These are phyloP conservation scores for Yamadazyma sp. DNA, from an alignment of 805 yeast genomes.

Conservation along the genomic window DNA sequence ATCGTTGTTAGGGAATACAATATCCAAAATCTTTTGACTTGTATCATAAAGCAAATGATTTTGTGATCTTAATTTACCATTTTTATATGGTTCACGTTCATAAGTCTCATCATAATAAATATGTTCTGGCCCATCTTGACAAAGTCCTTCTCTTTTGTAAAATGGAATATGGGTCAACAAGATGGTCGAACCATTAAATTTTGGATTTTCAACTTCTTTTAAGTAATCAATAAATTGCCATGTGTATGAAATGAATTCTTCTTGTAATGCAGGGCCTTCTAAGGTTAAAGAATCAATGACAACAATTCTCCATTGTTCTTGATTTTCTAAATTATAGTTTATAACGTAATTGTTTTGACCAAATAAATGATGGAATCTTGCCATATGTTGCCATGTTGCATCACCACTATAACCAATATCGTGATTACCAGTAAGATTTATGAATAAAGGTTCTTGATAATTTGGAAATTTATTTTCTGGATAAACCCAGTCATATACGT, in stretches of 20 bases:
- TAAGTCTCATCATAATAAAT: slow-evolving; percentile 46
- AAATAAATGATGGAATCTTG: slow-evolving; percentile 67
- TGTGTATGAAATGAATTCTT: slow-evolving; percentile 61
- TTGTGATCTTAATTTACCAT: slow-evolving; percentile 73
- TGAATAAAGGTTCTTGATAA: slow-evolving; percentile 59
- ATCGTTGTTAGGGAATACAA: slow-evolving; percentile 60
- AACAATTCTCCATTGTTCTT: slow-evolving; percentile 84
- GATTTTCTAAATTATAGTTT: slow-evolving; percentile 59
- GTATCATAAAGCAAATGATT: slow-evolving; percentile 74
- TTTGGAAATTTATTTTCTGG: slow-evolving; percentile 25
- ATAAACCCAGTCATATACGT: slow-evolving; percentile 67
- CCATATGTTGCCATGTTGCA: slow-evolving; percentile 86
- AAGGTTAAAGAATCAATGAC: slow-evolving; percentile 77
- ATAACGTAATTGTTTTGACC: slow-evolving; percentile 86
- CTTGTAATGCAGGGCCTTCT: slow-evolving; percentile 88
- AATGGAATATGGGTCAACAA: slow-evolving; percentile 88
- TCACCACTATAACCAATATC: slow-evolving; percentile 96
- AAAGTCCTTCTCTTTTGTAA: slow-evolving; percentile 75
- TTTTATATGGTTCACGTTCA: slow-evolving; percentile 62
- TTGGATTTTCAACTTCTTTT: slow-evolving; percentile 40
- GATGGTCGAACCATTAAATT: slow-evolving; percentile 74
- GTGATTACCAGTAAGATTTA: slow-evolving; percentile 91
- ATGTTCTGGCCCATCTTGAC: slow-evolving; percentile 79
- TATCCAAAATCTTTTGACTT: slow-evolving; percentile 63
- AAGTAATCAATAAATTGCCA: slow-evolving; percentile 71